Base-by-base conservation (phyloP, 2,329 filamentous ascomycete species). In the Xylariaceae sp. region DNA sequence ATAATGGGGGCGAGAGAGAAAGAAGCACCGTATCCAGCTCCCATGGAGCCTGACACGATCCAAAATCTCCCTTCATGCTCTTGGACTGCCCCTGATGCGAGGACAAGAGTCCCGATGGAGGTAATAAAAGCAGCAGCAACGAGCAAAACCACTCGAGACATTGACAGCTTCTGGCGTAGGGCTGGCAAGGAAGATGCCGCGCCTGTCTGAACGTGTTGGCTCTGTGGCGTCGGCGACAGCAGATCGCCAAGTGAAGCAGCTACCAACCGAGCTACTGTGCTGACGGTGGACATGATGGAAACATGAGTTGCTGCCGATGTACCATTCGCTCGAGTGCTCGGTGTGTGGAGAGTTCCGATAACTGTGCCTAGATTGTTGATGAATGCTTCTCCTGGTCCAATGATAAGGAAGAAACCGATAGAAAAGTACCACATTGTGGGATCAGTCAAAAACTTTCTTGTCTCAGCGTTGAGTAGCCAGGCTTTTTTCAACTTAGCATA, bases 301-400 rank as follows among this genome's bases (percentile, higher is more conserved):
- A 98, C 90, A 57, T 98, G 93, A 0, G 89, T 96, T 42, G 89
- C 81, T 30, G 86, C 76, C 37, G 86, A 78, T 36, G 84, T 80
- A 39, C 67, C 59, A 3, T 61, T 52, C 37, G 65, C 61, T 34
- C 68, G 62, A 15, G 73, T 59, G 6, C 67, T 62, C 15, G 79
- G 81, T 12, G 76, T 77, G 34, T 87, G 87, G 3, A 96, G 72
- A 0, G 91, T 95, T 52, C 87, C 85, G 53, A 97, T 90, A 47
- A 98, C 84, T 18, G 90, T 96, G 28, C 93, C 93, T 9, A 98
- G 72, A 56, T 97, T 98, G 68, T 97, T 98, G 67, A 97, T 89
- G 63, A 96, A 98, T 9, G 91, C 87, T 66, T 98, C 93, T n/a
- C 90, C 91, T 0, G 93, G 91, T 0, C 93, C 93, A 40, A 90